Conservation (phyloP, 352 stramenopile species). For the Aphanomyces astaci region DNA sequence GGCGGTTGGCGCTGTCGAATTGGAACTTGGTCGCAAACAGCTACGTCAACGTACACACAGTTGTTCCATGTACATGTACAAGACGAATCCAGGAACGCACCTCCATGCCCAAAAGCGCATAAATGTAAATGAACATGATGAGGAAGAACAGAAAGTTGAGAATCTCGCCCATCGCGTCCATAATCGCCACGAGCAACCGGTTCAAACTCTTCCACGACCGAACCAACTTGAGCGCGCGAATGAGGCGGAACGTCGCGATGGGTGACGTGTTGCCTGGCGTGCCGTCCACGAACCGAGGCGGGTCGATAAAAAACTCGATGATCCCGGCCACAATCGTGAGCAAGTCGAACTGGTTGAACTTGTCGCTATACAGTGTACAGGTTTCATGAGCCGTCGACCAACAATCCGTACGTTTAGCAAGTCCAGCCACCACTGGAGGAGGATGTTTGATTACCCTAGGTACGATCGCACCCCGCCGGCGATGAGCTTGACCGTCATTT, state of each 20-base stretch:
- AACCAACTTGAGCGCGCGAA: slow-evolving; percentile 93
- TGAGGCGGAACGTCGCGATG: slow-evolving; percentile 84
- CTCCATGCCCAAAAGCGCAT: slow-evolving; percentile 33
- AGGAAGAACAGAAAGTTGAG: slow-evolving; percentile 66
- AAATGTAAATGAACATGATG: slow-evolving; percentile 69
- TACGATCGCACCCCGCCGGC: slow-evolving; percentile 73
- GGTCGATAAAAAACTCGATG: slow-evolving; percentile 54
- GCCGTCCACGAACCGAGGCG: slow-evolving; percentile 53
- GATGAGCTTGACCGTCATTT: slow-evolving; percentile 80
- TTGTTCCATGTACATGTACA: too few relatives aligned
- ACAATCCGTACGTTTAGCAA: too few relatives aligned
- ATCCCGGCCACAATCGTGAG: slow-evolving; percentile 76
- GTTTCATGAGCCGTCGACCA: too few relatives aligned
- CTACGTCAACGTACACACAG: too few relatives aligned
- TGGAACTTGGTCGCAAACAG: slow-evolving; percentile 94
- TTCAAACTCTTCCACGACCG: slow-evolving; percentile 87
- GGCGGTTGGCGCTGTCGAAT: slow-evolving; percentile 62
- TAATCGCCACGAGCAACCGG: slow-evolving; percentile 71
- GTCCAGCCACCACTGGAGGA: too few relatives aligned
- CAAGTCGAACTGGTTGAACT: slow-evolving; percentile 80
- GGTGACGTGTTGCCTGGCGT: slow-evolving; percentile 53
- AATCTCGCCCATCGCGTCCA: slow-evolving; percentile 50
- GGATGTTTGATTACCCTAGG: too few relatives aligned
- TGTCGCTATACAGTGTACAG: slow-evolving; percentile 32
- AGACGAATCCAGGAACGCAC: too few relatives aligned